Base-by-base conservation (phyloP, 163 green algal genomes). In the Prototheca stagnorum region DNA sequence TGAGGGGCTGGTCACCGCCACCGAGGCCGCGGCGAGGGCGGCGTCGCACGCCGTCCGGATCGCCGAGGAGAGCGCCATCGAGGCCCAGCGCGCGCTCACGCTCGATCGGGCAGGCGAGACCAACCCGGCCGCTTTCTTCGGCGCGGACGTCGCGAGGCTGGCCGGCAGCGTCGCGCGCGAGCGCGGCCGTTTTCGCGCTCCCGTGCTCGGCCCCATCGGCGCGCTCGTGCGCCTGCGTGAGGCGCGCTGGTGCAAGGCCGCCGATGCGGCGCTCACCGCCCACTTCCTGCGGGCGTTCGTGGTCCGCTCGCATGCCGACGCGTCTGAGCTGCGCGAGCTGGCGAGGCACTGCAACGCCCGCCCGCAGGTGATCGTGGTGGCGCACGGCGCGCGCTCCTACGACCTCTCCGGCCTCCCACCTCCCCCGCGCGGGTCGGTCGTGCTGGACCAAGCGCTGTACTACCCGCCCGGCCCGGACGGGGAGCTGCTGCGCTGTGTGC, bases 151-250 rank as follows among this genome's bases (percentile, higher is more conserved):
- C n/a, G n/a, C n/a, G n/a, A n/a, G n/a, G n/a, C n/a, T n/a, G n/a
- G n/a, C n/a, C n/a, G n/a, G n/a, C n/a, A n/a, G n/a, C n/a, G n/a
- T 16, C 15, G 20, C 1, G 33, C n/a, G 6, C n/a, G 50, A 37
- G 8, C n/a, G 16, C 19, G 37, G 39, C 15, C 36, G 46, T 15
- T 67, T 74, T 29, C 12, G 23, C 15, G 33, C 26, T 17, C 49
- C 39, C 2, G 56, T 57, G 8, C 37, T 70, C 5, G 56, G 64
- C 14, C 65, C 59, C 2, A 33, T 74, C 5, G 65, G 65, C 21
- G 34, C 25, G 14, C 39, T 39, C 15, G 53, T 74, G 21, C 37
- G 29, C 3, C 54, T 74, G 20, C 34, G 29, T 0, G 56, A 74
- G 29, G 57, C 59, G 4, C 29, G 26, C 4, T 74, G 61, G 61